These are phyloP conservation scores for Podospora bellae-mahoneyi DNA, from an alignment of 495 filamentous ascomycete genomes.

Conservation along the genomic window DNA sequence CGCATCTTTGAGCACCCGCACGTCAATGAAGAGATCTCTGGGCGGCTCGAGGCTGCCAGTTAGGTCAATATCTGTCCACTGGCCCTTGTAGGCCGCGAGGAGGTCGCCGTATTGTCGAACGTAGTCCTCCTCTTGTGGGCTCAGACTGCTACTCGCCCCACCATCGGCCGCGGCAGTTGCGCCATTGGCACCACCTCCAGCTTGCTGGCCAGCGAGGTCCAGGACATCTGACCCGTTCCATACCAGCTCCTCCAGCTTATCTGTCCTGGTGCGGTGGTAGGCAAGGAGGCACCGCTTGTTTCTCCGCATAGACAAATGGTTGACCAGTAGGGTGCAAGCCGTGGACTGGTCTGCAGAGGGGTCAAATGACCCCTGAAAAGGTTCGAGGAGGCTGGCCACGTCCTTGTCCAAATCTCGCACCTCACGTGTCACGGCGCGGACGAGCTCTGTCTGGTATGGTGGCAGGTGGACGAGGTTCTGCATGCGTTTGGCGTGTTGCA, in stretches of 20 bases:
- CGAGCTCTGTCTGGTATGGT: constrained; percentile 88
- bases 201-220: constrained; percentile 46
- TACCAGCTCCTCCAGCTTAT: constrained; percentile 90
- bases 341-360: constrained; percentile 78
- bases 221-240: constrained; percentile 83
- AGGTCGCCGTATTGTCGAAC: constrained; percentile 87
- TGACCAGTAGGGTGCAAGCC: constrained; percentile 84
- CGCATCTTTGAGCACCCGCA: constrained; percentile 92
- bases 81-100: constrained; percentile 92
- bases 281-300: constrained; percentile 96
- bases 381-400: constrained; percentile 72
- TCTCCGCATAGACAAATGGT: constrained; percentile 90
- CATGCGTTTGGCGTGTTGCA: constrained; percentile 95
- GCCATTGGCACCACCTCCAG: constrained; percentile 31
- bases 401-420: constrained; percentile 93
- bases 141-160: constrained; percentile 67
- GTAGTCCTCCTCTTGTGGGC: constrained; percentile 97
- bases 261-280: constrained; percentile 84
- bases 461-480: constrained; percentile 84
- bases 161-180: constrained; percentile 37
- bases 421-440: constrained; percentile 82
- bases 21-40: constrained; percentile 94
- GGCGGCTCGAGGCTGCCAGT: constrained; percentile 94
- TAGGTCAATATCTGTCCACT: constrained; percentile 97
- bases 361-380: constrained; percentile 80